Evolutionary conservation across 2,329 filamentous ascomycete species (phyloP).

Genomic region (Aspergillus sp.): DNA sequence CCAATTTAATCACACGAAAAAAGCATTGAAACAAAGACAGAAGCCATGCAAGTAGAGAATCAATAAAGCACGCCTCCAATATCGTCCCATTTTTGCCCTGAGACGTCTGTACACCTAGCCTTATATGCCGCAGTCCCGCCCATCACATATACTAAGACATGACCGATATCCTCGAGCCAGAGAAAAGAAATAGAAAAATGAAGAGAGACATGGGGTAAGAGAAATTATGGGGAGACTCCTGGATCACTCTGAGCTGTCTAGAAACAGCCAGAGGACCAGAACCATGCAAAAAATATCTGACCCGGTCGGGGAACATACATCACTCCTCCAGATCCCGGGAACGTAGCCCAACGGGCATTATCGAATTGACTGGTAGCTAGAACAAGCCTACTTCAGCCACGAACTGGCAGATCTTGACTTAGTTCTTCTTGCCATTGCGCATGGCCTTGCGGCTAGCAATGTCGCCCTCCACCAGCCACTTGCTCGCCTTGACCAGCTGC

Average conservation of each 20-base stretch:
- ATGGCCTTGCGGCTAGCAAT: slow-evolving; percentile 61
- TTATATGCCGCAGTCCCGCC: slow-evolving; percentile 18
- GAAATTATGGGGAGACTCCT: not conserved
- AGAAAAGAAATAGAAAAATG: slow-evolving; percentile 19
- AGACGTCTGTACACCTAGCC: slow-evolving; percentile 15
- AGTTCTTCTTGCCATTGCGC: slow-evolving; percentile 39
- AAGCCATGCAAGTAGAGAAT: slow-evolving; percentile 5
- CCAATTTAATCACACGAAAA: slow-evolving; percentile 6
- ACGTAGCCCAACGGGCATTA: not conserved
- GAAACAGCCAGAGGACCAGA: slow-evolving; percentile 35
- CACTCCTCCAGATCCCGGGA: slow-evolving; percentile 2
- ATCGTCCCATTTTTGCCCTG: slow-evolving; percentile 16
- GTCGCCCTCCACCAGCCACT: slow-evolving; percentile 92
- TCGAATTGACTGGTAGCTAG: slow-evolving; percentile 6
- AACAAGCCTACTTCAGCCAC: slow-evolving; percentile 8
- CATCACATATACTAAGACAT: slow-evolving; percentile 14
- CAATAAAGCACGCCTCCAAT: slow-evolving; percentile 8
- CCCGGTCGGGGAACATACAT: slow-evolving; percentile 1
- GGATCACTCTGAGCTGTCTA: slow-evolving; percentile 11
- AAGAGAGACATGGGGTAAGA: slow-evolving; percentile 1
- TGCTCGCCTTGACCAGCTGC: slow-evolving; percentile 89
- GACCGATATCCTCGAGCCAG: slow-evolving; percentile 12
- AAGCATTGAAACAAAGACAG: slow-evolving; percentile 3
- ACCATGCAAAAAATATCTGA: slow-evolving; percentile 29
- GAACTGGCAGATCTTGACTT: slow-evolving; percentile 5